Evolutionary conservation across 2,329 filamentous ascomycete species (phyloP).

Genomic region (Bimuria novae-zelandiae): DNA sequence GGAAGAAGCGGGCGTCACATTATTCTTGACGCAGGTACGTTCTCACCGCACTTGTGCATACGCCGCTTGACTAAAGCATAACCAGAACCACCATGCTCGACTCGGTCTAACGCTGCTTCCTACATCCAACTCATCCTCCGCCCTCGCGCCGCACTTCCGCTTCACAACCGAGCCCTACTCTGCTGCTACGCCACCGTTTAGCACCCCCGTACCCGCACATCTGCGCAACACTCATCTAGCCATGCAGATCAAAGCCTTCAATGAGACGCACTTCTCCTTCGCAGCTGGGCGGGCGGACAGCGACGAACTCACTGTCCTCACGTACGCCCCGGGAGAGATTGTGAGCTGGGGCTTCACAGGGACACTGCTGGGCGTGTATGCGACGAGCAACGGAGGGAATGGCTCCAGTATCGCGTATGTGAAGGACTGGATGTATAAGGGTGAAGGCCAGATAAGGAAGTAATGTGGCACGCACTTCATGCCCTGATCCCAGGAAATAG

Average conservation of each 20-base stretch:
- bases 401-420: constrained; percentile 54
- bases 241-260: constrained; percentile 50
- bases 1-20: constrained; percentile 59
- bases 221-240: constrained; percentile 44
- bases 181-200: constrained; percentile 47
- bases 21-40: constrained; percentile 53
- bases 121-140: constrained; percentile 9
- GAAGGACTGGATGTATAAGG: constrained; percentile 50
- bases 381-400: constrained; percentile 57
- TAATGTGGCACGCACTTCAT: no score
- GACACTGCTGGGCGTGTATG: constrained; percentile 57
- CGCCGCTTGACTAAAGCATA: background rate
- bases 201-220: constrained; percentile 48
- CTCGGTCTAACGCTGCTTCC: constrained; percentile 44
- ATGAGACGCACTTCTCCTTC: constrained; percentile 53
- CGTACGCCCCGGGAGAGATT: constrained; percentile 27
- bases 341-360: constrained; percentile 48
- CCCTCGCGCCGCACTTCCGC: constrained; percentile 47
- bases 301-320: constrained; percentile 20
- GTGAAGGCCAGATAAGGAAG: constrained; percentile 23
- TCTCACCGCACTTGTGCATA: background rate
- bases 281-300: constrained; percentile 26
- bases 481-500: no score
- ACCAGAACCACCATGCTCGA: constrained; percentile 59
- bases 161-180: constrained; percentile 49